These are phyloP conservation scores for Myxozyma neotropica DNA, from an alignment of 805 yeast genomes.

Conservation along the genomic window DNA sequence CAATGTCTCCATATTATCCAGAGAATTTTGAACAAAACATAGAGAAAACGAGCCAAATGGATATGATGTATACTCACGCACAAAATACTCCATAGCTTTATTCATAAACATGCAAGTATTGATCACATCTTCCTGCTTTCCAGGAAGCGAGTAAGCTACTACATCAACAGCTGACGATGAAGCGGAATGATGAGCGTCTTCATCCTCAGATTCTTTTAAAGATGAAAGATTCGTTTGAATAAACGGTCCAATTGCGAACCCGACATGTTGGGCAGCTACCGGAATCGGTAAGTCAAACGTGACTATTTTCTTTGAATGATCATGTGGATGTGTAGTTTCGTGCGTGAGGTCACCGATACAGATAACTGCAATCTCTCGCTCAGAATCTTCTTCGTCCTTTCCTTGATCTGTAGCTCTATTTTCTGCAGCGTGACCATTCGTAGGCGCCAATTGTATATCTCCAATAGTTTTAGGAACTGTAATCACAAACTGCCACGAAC, in stretches of 20 bases:
- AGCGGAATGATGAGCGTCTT: constrained; percentile 37
- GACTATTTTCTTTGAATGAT: constrained; percentile 71
- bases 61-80: constrained; percentile 88
- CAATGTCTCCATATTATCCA: constrained; percentile 58
- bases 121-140: constrained; percentile 55
- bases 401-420: constrained; percentile 19
- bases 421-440: not conserved
- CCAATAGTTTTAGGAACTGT: constrained; percentile 77
- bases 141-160: constrained; percentile 65
- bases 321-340: constrained; percentile 70
- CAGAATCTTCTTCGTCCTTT: constrained; percentile 45
- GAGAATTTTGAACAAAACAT: constrained; percentile 66
- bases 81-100: constrained; percentile 78
- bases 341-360: constrained; percentile 52
- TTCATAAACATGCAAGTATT: constrained; percentile 78
- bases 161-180: constrained; percentile 44
- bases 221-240: constrained; percentile 60
- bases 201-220: constrained; percentile 44
- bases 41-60: constrained; percentile 84
- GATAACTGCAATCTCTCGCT: constrained; percentile 47
- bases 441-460: constrained; percentile 56
- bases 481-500: constrained; percentile 91
- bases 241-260: constrained; percentile 93
- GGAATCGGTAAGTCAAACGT: constrained; percentile 78
- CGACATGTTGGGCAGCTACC: constrained; percentile 89